Percentiles rank a stretch among this genome's conserved stretches.
Conservation (phyloP, 1,284 basidiomycete genomes). For the Tilletia horrida region DNA sequence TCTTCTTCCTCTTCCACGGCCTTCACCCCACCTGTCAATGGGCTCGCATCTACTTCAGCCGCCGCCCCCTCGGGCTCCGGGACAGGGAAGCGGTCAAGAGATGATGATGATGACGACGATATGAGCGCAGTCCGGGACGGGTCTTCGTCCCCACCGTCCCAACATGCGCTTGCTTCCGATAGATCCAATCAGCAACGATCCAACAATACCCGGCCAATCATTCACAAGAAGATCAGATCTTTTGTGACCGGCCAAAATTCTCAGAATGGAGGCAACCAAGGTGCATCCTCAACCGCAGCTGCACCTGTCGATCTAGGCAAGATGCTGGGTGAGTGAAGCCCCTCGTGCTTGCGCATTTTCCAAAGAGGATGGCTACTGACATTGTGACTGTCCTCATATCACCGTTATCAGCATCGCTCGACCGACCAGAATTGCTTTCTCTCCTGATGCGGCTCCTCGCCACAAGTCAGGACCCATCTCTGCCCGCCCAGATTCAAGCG, state of each 20-base stretch:
- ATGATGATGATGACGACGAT: constrained; percentile 14
- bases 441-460: constrained; percentile 36
- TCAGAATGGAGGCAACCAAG: neutral
- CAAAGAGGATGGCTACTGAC: too few species aligned
- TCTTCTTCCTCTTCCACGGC: neutral
- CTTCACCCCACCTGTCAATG: too few species aligned
- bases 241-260: neutral
- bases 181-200: constrained; percentile 3
- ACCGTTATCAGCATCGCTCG: constrained; percentile 37
- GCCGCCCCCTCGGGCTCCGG: neutral
- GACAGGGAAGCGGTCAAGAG: neutral
- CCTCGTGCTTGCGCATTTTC: too few species aligned
- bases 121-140: constrained; percentile 15
- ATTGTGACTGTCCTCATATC: too few species aligned
- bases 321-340: constrained; percentile 9
- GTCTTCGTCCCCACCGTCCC: neutral
- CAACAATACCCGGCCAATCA: neutral
- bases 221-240: constrained; percentile 13
- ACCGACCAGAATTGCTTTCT: constrained; percentile 43
- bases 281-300: neutral
- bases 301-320: constrained; percentile 6
- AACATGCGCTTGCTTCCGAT: neutral
- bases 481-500: constrained; percentile 34
- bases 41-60: neutral
- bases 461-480: constrained; percentile 30